A percentile compares a stretch with the other conserved stretches of the same genome.
phyloP scores from a whole-genome alignment of 164 flowering plant species.

The Berberis vulgaris region DNA sequence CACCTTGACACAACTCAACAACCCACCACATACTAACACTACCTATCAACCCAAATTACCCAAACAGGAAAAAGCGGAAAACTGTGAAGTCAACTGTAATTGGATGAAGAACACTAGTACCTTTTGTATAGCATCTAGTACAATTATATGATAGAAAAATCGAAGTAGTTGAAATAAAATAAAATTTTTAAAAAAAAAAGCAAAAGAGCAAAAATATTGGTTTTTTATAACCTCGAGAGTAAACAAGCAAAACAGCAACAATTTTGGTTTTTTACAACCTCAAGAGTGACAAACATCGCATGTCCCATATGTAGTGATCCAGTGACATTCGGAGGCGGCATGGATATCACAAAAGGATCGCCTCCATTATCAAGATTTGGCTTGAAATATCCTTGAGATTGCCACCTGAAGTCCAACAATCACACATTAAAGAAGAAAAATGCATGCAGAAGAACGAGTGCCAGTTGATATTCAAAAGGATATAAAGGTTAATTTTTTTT shows the following conservation, averaged over 20 bases:
- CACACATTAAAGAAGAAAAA: neutral
- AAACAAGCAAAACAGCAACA: neutral
- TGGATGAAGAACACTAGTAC: no score
- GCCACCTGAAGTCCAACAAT: conserved; percentile 62
- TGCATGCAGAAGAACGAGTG: neutral
- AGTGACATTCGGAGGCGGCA: conserved; percentile 99
- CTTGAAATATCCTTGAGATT: conserved; percentile 86
- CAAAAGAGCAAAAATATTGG: neutral
- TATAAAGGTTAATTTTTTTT: neutral
- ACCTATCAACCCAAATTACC: no score
- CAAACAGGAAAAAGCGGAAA: no score
- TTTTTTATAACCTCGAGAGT: neutral
- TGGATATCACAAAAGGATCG: conserved; percentile 81
- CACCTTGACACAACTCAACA: no score
- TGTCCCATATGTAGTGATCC: conserved; percentile 99
- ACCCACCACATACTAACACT: no score
- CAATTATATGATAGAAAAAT: no score
- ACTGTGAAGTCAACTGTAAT: no score
- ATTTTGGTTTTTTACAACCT: conserved; percentile 41
- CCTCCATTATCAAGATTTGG: conserved; percentile 59
- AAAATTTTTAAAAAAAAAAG: no score
- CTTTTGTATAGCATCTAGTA: no score
- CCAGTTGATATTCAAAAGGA: no score
- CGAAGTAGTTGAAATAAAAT: no score
- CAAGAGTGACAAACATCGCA: conserved; percentile 98